Evolutionary conservation across 2,329 filamentous ascomycete species (phyloP).

Genomic region (Hymenoscyphus linearis): DNA sequence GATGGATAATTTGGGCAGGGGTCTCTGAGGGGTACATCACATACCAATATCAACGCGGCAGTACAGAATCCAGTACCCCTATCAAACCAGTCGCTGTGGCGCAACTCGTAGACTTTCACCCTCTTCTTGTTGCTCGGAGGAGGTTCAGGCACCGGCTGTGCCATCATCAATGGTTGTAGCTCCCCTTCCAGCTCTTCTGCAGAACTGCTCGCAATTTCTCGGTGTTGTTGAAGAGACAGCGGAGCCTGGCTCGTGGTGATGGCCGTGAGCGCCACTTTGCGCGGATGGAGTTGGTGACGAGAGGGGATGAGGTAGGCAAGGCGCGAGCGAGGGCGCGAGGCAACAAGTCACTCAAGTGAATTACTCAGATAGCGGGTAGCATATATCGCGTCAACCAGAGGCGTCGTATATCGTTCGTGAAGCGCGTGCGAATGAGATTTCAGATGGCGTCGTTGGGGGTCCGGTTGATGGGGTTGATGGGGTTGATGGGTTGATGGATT

Average conservation of each 20-base stretch:
- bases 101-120: slow-evolving; percentile 98
- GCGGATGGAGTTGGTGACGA: neutral
- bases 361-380: slow-evolving; percentile 7
- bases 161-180: slow-evolving; percentile 62
- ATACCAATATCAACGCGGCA: slow-evolving; percentile 41
- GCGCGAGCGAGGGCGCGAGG: slow-evolving; percentile 8
- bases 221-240: slow-evolving; percentile 55
- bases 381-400: slow-evolving; percentile 2
- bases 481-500: too few relatives aligned
- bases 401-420: neutral
- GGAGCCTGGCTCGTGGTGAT: slow-evolving; percentile 30
- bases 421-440: neutral
- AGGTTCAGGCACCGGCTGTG: slow-evolving; percentile 65
- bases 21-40: slow-evolving; percentile 8
- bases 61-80: slow-evolving; percentile 93
- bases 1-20: neutral
- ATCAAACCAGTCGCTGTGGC: slow-evolving; percentile 99
- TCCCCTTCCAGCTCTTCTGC: slow-evolving; percentile 48
- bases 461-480: too few relatives aligned
- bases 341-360: slow-evolving; percentile 3
- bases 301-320: slow-evolving; percentile 6
- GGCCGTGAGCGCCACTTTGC: slow-evolving; percentile 27
- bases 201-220: slow-evolving; percentile 49
- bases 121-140: slow-evolving; percentile 57
- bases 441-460: neutral